phyloP scores from a whole-genome alignment of 305 asterid genomes.

The Solanum chacoense region DNA sequence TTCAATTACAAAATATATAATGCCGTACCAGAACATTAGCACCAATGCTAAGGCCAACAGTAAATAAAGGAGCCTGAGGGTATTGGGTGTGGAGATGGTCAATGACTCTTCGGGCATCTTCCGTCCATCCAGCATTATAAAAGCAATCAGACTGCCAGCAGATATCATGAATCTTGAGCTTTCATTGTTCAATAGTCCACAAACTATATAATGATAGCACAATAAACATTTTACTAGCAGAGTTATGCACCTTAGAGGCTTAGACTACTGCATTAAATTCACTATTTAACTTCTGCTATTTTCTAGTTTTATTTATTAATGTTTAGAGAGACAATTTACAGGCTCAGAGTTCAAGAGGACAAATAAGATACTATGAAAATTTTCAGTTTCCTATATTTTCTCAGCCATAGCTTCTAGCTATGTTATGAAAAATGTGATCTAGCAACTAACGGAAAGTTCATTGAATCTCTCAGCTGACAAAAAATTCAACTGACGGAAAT shows the following conservation, averaged over 20 bases:
- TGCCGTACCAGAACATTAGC: slow-evolving; percentile 76
- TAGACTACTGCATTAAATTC: neutral
- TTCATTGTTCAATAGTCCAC: neutral
- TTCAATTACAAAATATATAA: neutral
- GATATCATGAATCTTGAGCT: neutral
- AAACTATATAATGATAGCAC: neutral
- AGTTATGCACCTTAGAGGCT: neutral
- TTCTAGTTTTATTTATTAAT: neutral
- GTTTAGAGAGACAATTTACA: neutral
- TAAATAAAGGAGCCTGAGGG: slow-evolving; percentile 70
- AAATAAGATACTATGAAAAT: neutral
- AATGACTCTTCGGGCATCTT: slow-evolving; percentile 63
- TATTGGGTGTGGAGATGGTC: slow-evolving; percentile 52
- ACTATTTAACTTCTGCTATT: neutral
- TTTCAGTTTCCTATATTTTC: neutral
- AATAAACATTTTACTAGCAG: neutral
- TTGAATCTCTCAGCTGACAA: neutral
- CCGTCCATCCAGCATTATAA: slow-evolving; percentile 89
- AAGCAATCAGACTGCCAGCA: slow-evolving; percentile 68
- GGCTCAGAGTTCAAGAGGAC: neutral
- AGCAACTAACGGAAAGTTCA: neutral
- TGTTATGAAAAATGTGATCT: neutral
- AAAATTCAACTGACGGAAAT: neutral
- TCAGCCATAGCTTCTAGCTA: neutral
- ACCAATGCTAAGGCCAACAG: slow-evolving; percentile 88